Base-by-base conservation (phyloP, 176 grass and related monocot species). In the Phoenix dactylifera region DNA sequence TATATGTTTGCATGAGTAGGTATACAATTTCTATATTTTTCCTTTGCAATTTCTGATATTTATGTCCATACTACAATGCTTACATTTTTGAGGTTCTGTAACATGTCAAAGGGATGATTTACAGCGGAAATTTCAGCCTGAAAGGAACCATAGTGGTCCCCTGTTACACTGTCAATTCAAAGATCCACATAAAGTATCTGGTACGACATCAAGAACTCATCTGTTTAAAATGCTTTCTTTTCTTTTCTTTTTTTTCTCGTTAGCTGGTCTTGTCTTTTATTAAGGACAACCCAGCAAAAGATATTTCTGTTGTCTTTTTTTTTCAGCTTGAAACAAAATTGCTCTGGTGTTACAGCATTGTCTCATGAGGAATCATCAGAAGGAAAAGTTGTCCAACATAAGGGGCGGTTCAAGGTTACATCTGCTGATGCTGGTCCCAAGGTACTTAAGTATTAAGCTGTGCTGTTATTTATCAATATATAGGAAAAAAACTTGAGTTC, bases 331-430 rank as follows among this genome's bases (percentile, higher is more conserved):
- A 4, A 35, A 67, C 9, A 57, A 12, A 15, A 24, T 53, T 12
- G 44, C 28, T 68, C 44, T 25, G n/a, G 16, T 28, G 24, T 84
- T 57, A 28, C 18, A 28, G 58, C 68, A 85, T 64, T 20, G 50
- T 70, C 74, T 55, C 39, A 75, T n/a, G 87, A 85, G 26, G 87
- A 85, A 39, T 24, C 71, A 64, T 54, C 70, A 18, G 83, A 92
- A 78, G 78, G 73, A 67, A 85, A 86, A 55, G 14, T 83, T 73
- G 53, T 92, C 55, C 87, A 78, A 60, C 76, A 79, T 69, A 88
- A 70, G 59, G 93, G 93, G 14, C 84, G 93, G 20, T 98, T 98
- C 70, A 79, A 98, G 66, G 88, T 98, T 72, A 98, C 87, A 53
- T 87, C 85, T 68, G 76, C 83, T 58, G 80, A 64, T 54, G 50